Evolutionary conservation across 2,329 filamentous ascomycete species (phyloP).

Genomic region (Alternaria incomplexa): DNA sequence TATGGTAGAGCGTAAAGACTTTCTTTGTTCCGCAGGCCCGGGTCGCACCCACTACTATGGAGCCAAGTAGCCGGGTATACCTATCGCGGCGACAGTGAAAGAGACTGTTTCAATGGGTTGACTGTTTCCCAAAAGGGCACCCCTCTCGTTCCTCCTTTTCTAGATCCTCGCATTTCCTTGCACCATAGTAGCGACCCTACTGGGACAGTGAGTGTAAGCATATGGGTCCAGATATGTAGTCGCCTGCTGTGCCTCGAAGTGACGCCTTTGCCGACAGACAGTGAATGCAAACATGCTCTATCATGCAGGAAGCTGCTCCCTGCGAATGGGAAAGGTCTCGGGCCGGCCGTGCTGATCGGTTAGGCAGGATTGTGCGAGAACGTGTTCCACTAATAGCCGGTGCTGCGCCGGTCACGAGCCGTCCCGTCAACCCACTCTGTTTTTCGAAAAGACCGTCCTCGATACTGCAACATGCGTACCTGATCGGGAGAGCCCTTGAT

Average conservation of each 20-base stretch:
- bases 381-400: constrained; percentile 4
- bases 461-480: background rate
- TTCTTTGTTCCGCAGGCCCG: constrained; percentile 3
- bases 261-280: background rate
- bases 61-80: background rate
- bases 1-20: background rate
- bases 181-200: background rate
- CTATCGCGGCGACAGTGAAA: background rate
- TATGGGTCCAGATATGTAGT: background rate
- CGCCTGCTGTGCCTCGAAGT: background rate
- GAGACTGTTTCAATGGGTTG: background rate
- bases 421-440: background rate
- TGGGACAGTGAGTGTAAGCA: background rate
- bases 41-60: background rate
- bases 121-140: background rate
- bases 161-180: background rate
- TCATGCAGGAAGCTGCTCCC: background rate
- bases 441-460: background rate
- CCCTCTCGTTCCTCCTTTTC: background rate
- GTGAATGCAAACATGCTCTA: background rate
- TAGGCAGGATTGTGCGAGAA: background rate
- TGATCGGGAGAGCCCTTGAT: background rate
- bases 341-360: constrained; percentile 1
- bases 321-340: background rate
- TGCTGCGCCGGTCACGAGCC: constrained; percentile 3